Conservation (phyloP, 352 stramenopile genomes). For the Phytophthora syringae region DNA sequence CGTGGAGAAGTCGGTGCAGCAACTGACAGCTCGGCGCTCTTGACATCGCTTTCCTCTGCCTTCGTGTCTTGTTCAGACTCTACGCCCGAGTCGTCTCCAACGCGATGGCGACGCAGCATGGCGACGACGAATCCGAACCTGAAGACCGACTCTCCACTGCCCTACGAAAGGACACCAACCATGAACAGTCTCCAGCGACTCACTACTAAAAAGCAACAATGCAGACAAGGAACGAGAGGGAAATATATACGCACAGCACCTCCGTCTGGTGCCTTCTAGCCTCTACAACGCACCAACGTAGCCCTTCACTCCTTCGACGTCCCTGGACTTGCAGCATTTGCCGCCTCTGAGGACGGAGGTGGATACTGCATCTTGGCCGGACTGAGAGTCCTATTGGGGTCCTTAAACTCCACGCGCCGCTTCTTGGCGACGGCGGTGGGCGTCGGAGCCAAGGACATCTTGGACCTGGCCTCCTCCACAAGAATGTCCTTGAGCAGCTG, state of each 20-base stretch:
- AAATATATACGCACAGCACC: slow-evolving; percentile 24
- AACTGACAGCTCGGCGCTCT: slow-evolving; percentile 41
- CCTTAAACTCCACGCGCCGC: slow-evolving; percentile 41
- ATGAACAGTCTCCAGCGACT: slow-evolving; percentile 16
- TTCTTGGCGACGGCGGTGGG: slow-evolving; percentile 30
- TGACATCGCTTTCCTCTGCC: slow-evolving; percentile 19
- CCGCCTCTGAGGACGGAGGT: slow-evolving; percentile 3
- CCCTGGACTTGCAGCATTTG: slow-evolving; percentile 3
- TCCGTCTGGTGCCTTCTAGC: slow-evolving; percentile 1
- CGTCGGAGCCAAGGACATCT: slow-evolving; percentile 31
- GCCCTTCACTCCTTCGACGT: no score
- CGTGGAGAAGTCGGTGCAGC: slow-evolving; percentile 20
- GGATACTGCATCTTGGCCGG: slow-evolving; percentile 31
- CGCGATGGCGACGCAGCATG: slow-evolving; percentile 48
- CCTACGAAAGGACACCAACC: slow-evolving; percentile 17
- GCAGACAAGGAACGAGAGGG: not conserved
- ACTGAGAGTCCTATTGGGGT: slow-evolving; percentile 18
- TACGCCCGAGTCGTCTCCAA: slow-evolving; percentile 22
- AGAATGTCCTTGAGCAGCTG: slow-evolving; percentile 77
- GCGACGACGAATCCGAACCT: not conserved
- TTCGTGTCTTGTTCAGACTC: slow-evolving; percentile 26
- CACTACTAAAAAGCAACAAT: not conserved
- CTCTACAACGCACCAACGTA: slow-evolving; percentile 19
- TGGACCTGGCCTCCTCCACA: slow-evolving; percentile 66
- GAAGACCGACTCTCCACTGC: slow-evolving; percentile 8